phyloP scores from a whole-genome alignment of 371 early-diverging fungal species.

The Mortierella sp. region DNA sequence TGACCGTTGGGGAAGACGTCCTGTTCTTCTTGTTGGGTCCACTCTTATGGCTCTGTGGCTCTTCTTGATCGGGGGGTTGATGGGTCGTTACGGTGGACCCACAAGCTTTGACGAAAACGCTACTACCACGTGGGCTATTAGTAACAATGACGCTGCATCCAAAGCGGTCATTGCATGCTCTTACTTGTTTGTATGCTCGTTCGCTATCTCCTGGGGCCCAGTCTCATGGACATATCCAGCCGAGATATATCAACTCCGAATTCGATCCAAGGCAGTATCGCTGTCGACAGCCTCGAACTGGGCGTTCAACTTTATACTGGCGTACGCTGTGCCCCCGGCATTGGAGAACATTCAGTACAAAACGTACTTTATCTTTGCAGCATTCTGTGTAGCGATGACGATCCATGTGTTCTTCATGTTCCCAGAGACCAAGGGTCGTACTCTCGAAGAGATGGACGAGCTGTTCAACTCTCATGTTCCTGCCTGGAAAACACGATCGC shows the following conservation, averaged over 20 bases:
- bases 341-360: constrained; percentile 68
- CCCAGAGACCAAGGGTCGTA: constrained; percentile 86
- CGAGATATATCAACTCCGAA: constrained; percentile 83
- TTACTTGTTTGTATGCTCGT: constrained; percentile 77
- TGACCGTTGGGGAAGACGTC: constrained; percentile 75
- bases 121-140: constrained; percentile 52
- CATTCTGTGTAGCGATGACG: constrained; percentile 66
- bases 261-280: constrained; percentile 85
- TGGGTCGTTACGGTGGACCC: constrained; percentile 57
- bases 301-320: constrained; percentile 79
- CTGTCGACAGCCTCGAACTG: constrained; percentile 92
- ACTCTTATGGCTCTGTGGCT: constrained; percentile 63
- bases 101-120: constrained; percentile 25
- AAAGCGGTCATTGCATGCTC: constrained; percentile 72
- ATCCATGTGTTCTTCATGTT: constrained; percentile 71
- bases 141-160: constrained; percentile 56
- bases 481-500: constrained; percentile 40
- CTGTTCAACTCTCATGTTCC: constrained; percentile 43
- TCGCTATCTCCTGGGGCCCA: constrained; percentile 92
- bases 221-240: constrained; percentile 94
- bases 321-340: constrained; percentile 70
- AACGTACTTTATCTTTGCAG: constrained; percentile 73
- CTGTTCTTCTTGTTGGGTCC: constrained; percentile 64
- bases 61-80: constrained; percentile 59
- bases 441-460: constrained; percentile 81